A percentile compares a stretch with the other conserved stretches of the same genome.
These are phyloP conservation scores for Flaveria brownii DNA, from an alignment of 129 eudicot genomes.

Conservation along the genomic window DNA sequence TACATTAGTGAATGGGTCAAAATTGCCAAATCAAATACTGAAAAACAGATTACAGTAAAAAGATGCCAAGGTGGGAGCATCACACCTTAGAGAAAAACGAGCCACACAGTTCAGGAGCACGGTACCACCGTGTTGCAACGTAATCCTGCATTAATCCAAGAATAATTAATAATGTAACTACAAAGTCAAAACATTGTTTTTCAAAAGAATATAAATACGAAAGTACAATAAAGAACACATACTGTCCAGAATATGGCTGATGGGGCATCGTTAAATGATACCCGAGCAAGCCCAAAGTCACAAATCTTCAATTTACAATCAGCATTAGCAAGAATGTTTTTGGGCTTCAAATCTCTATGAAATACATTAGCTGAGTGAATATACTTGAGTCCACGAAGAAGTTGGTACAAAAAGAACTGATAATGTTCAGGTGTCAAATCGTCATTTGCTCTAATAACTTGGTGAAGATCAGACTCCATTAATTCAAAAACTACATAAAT, in stretches of 20 bases:
- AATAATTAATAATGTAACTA: slow-evolving; percentile 1
- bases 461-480: slow-evolving; percentile 90
- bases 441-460: slow-evolving; percentile 81
- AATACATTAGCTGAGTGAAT: slow-evolving; percentile 80
- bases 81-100: slow-evolving; percentile 88
- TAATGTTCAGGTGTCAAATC: slow-evolving; percentile 87
- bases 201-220: not conserved
- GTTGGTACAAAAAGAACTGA: slow-evolving; percentile 85
- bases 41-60: not conserved
- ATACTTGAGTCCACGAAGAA: slow-evolving; percentile 81
- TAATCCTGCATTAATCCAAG: slow-evolving; percentile 53
- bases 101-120: slow-evolving; percentile 95
- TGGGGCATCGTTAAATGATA: slow-evolving; percentile 70
- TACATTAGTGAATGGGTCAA: not conserved
- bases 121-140: slow-evolving; percentile 93
- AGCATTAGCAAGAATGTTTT: slow-evolving; percentile 73
- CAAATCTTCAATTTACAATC: slow-evolving; percentile 75
- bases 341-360: slow-evolving; percentile 76
- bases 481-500: slow-evolving; percentile 70
- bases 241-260: slow-evolving; percentile 79
- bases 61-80: not conserved
- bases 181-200: not conserved
- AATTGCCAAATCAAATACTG: not conserved
- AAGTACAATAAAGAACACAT: slow-evolving; percentile 16
- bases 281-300: slow-evolving; percentile 82